Base-by-base conservation (phyloP, 352 stramenopile species). In the Phytophthora crassamura region DNA sequence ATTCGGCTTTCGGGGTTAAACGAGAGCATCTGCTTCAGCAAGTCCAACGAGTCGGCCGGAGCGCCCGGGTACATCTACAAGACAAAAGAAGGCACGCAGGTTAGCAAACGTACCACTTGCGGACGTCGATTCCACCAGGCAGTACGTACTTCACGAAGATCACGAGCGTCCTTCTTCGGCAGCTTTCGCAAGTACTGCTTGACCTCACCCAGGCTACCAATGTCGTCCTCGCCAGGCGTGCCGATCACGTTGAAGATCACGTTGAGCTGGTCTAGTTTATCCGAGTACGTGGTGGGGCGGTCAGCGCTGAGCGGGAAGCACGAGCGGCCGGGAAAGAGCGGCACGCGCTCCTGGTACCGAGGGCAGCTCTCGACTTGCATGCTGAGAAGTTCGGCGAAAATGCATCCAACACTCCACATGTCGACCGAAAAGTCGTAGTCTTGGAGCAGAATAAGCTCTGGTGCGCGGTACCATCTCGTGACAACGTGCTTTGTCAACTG, bases 371-470 rank as follows among this genome's bases (percentile, higher is more conserved):
- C 86, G 3, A 91, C 83, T 76, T 96, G 88, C 88, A 96, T 96
- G 51, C 86, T 96, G 33, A 96, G 53, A 7, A 96, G 67, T 61
- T 96, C 88, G 8, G 82, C 88, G 57, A 96, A 94, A 73, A 96
- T 96, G 83, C 98, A 99, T 8, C 98, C 98, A 42, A 99, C 72
- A 48, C 95, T 99, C 98, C 98, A 99, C 85, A 99, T 99, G 75
- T 99, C 98, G 61, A 99, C 99, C 10, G 96, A 91, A 43, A 96
- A 95, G 52, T 85, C 94, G 77, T 99, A 99, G 45, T 97, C 83
- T 60, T 82, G 74, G 41, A 99, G 93, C 35, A 99, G 71, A 72
- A 99, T 99, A 4, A 99, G 84, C 72, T 99, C 97, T 3, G 97
- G 97, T 0, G 90, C 91, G 35, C 97, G 83, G 77, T 99, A 99